Evolutionary conservation across 1,284 basidiomycete genomes (phyloP).

Genomic region (Trametes polyzona): DNA sequence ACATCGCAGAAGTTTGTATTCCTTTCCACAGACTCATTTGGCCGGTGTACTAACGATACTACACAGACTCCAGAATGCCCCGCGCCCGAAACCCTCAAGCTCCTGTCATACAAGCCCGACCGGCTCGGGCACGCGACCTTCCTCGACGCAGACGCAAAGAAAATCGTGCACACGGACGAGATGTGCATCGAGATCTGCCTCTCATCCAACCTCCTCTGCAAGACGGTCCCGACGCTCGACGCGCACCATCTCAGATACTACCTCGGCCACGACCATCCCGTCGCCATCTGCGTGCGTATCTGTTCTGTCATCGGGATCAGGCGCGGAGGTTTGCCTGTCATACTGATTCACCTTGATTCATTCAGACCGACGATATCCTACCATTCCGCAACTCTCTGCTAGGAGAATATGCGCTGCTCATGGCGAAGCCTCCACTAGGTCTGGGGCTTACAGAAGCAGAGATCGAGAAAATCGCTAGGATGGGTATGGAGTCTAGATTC

Average conservation of each 20-base stretch:
- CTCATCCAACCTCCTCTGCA: conserved; percentile 80
- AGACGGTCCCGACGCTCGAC: conserved; percentile 66
- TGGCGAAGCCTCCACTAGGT: conserved; percentile 69
- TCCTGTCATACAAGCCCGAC: conserved; percentile 68
- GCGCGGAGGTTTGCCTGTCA: not conserved
- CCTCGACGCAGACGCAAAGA: conserved; percentile 62
- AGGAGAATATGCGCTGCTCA: conserved; percentile 77
- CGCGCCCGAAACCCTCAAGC: conserved; percentile 59
- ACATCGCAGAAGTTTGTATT: conserved; percentile 74
- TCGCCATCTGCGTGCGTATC: conserved; percentile 72
- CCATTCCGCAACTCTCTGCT: conserved; percentile 74
- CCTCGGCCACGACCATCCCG: conserved; percentile 64
- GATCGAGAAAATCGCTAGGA: conserved; percentile 58
- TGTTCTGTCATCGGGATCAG: not conserved
- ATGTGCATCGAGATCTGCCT: conserved; percentile 83
- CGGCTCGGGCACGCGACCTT: conserved; percentile 85
- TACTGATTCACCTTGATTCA: not conserved
- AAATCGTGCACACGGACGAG: conserved; percentile 58
- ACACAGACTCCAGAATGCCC: conserved; percentile 55
- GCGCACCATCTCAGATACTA: conserved; percentile 76
- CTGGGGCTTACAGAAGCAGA: conserved; percentile 66
- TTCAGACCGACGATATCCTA: conserved; percentile 80
- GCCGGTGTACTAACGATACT: not conserved
- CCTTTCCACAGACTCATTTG: not conserved
- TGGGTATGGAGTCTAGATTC: conserved; percentile 58